Base-by-base conservation (phyloP, 352 stramenopile genomes). In the Phytophthora kernoviae region DNA sequence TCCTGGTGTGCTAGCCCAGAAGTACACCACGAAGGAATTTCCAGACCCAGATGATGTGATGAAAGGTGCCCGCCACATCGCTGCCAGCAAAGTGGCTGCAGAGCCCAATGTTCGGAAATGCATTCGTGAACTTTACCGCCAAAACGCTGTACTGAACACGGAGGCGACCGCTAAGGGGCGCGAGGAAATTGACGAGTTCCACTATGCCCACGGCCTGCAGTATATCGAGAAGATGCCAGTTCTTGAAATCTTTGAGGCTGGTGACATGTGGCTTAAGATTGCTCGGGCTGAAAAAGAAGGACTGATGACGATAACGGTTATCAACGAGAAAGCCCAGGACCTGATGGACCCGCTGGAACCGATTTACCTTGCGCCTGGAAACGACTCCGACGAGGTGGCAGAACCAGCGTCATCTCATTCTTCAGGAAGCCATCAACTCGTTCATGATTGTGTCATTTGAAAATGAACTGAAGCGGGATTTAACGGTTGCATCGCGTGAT, bases 111-210 rank as follows among this genome's bases (percentile, higher is more conserved):
- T 96, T 2, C 86, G 86, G 21, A 93, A 92, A 48, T 84, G 70
- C 26, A 88, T 96, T 33, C 88, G 88, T 33, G 84, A 94, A n/a
- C 54, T 93, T 30, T 96, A 91, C 42, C 83, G 84, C 11, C 86
- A 91, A 30, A 79, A 91, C 17, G 86, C 87, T 14, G 65, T 77
- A 18, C 55, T 96, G 43, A 93, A 56, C 51, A 95, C 88, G 9
- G 79, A 93, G 46, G 71, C 88, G 30, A 96, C 88, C 8, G 27
- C 47, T 2, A 96, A 96, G 59, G 88, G 88, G 5, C 73, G 84
- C 4, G 88, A 95, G 56, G 88, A 96, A 67, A 88, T 96, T 24
- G 88, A 96, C 37, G 86, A 95, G 54, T 95, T 95, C 44, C 88
- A 96, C 53, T 95, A 93, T 40, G 87, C 73, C 5, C 84, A 96